Evolutionary conservation across 164 flowering plant species (phyloP).

Genomic region (Vitis riparia): DNA sequence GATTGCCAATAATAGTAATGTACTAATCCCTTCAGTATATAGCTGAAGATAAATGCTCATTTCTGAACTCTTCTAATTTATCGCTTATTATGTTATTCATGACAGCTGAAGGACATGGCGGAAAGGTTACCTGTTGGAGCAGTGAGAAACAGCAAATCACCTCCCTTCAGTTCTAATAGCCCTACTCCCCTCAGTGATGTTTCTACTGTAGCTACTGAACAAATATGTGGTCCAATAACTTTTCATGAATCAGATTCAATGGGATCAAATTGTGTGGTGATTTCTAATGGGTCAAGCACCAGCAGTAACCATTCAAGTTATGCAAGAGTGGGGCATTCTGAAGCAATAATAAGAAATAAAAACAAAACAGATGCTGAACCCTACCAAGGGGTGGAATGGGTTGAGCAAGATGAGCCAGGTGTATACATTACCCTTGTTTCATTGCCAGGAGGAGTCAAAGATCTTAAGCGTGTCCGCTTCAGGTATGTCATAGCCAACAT

Average conservation of each 20-base stretch:
- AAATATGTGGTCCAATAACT: slow-evolving; percentile 6
- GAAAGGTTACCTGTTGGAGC: slow-evolving; percentile 37
- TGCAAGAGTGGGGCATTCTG: slow-evolving; percentile 11
- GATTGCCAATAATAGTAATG: no score
- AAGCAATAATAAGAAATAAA: slow-evolving; percentile 12
- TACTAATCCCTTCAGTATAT: no score
- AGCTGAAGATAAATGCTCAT: no score
- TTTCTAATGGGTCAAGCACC: slow-evolving; percentile 16
- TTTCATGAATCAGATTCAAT: slow-evolving; percentile 16
- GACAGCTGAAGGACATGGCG: slow-evolving; percentile 38
- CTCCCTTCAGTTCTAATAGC: slow-evolving; percentile 9
- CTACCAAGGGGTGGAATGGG: slow-evolving; percentile 64
- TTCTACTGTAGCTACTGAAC: slow-evolving; percentile 13
- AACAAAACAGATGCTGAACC: slow-evolving; percentile 25
- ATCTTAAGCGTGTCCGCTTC: slow-evolving; percentile 90
- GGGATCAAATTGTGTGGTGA: slow-evolving; percentile 13
- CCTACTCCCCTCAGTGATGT: slow-evolving; percentile 12
- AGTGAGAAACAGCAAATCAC: slow-evolving; percentile 19
- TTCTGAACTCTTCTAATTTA: no score
- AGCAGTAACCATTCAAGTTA: slow-evolving; percentile 11
- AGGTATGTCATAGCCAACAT: slow-evolving; percentile 41
- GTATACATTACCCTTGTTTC: slow-evolving; percentile 81
- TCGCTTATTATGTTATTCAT: background rate
- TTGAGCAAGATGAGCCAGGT: slow-evolving; percentile 90
- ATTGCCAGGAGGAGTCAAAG: slow-evolving; percentile 69